Evolutionary conservation across 352 stramenopile species (phyloP).

Genomic region (Globisporangium acanthophoron): DNA sequence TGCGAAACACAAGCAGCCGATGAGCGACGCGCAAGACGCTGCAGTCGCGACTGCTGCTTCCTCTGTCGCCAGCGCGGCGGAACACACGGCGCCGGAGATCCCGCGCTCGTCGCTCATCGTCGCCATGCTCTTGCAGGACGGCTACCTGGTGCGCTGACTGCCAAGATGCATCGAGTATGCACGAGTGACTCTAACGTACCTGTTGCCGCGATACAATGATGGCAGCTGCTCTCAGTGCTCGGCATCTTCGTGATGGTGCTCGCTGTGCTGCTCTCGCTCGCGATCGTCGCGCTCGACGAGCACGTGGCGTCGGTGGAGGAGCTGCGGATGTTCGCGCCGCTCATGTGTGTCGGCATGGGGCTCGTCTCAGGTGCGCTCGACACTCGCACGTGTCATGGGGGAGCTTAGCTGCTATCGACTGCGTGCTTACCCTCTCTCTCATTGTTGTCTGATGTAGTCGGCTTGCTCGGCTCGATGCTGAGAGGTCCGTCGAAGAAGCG

Average conservation of each 20-base stretch:
- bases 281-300: conserved; percentile 39
- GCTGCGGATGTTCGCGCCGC: conserved; percentile 59
- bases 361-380: conserved; percentile 33
- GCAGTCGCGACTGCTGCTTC: conserved; percentile 1
- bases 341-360: conserved; percentile 54
- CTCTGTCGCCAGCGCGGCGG: not conserved
- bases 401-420: too few relatives aligned
- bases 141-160: conserved; percentile 27
- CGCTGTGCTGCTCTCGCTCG: conserved; percentile 43
- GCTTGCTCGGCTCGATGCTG: conserved; percentile 39
- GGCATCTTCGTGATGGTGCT: conserved; percentile 54
- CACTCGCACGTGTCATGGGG: not conserved
- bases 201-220: not conserved
- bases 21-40: not conserved
- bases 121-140: conserved; percentile 44
- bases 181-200: not conserved
- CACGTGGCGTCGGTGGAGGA: conserved; percentile 41
- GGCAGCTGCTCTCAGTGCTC: conserved; percentile 31
- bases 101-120: conserved; percentile 25
- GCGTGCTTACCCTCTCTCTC: not conserved
- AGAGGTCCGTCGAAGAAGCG: conserved; percentile 16
- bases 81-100: conserved; percentile 7
- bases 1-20: conserved; percentile 14
- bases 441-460: conserved; percentile 14
- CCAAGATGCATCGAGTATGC: not conserved